Base-by-base conservation (phyloP, 257 asterid species). In the Capsicum pubescens region DNA sequence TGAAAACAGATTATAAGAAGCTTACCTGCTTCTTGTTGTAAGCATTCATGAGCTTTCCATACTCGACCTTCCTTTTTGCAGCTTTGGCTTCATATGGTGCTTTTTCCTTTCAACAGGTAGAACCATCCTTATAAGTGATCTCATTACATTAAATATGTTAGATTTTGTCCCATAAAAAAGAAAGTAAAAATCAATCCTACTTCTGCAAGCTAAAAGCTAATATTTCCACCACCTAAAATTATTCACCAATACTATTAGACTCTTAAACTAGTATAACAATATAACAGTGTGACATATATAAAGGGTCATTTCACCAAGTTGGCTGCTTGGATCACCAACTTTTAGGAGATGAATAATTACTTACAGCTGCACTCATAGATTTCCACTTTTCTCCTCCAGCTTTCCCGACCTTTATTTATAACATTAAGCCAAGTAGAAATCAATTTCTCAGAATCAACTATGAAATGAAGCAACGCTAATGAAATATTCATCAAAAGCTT, bases 351-450 rank as follows among this genome's bases (percentile, higher is more conserved):
- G 61, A 26, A 61, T 14, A 59, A 70, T 83, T 9, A 90, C 98
- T 93, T 90, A 96, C 99, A 67, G 94, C 97, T 17, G 78, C 88
- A 44, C 86, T 87, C 97, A 96, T 26, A 81, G 98, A 94, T 86
- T 94, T 96, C 99, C 99, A 96, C 88, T 92, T 94, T 89, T 88
- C 95, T 78, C 99, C 99, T 46, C 98, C 99, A 86, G 99, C 99
- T 89, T 96, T 94, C 68, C 98, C 99, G 42, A 96, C 99, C 99
- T 96, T 87, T 36, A 86, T 10, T 57, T 63, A 83, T 44, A 80
- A 61, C 83, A 85, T 8, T 0, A 80, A 81, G 39, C 44, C 80
- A 84, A 67, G 57, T 70, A 56, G 59, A 39, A 42, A 83, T 74
- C 60, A 13, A 9, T 78, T 19, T 36, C 35, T 71, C 85, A 50